Evolutionary conservation across 1,284 basidiomycete species (phyloP).

Genomic region (Pseudozyma thailandica): DNA sequence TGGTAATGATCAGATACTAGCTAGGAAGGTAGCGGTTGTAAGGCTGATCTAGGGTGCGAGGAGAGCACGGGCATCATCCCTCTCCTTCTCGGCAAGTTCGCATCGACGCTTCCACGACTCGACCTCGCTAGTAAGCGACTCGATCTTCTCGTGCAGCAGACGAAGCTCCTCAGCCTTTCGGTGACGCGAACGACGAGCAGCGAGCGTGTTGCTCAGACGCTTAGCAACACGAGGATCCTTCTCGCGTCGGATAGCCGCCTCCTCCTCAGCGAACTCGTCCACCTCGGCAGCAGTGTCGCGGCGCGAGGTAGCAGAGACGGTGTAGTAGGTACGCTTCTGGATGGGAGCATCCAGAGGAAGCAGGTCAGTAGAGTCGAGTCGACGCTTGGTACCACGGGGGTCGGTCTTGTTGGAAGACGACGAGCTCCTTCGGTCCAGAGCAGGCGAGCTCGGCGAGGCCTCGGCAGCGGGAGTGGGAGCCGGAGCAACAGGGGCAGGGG

Average conservation of each 20-base stretch:
- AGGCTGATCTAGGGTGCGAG: constrained; percentile 1
- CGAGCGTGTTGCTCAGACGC: constrained; percentile 67
- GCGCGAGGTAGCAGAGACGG: constrained; percentile 64
- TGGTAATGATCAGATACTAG: background rate
- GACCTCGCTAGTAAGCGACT: constrained; percentile 52
- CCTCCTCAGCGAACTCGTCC: constrained; percentile 45
- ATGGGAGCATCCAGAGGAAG: constrained; percentile 66
- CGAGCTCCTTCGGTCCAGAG: constrained; percentile 29
- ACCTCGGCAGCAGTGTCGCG: constrained; percentile 41
- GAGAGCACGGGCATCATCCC: constrained; percentile 43
- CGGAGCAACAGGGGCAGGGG: constrained; percentile 12
- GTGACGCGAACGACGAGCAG: constrained; percentile 63
- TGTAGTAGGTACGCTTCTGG: constrained; percentile 62
- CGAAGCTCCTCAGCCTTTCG: constrained; percentile 65
- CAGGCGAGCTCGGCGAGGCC: constrained; percentile 17
- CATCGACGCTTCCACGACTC: constrained; percentile 64
- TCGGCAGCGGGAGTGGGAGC: constrained; percentile 7
- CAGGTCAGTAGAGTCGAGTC: constrained; percentile 57
- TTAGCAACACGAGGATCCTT: constrained; percentile 63
- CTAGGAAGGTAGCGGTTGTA: background rate
- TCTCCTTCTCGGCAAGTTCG: constrained; percentile 60
- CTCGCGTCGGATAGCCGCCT: constrained; percentile 50
- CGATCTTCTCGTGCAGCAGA: constrained; percentile 61
- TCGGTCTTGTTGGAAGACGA: constrained; percentile 29
- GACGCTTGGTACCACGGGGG: constrained; percentile 57